phyloP scores from a whole-genome alignment of 441 rosid species.

The Mallotus japonicus region DNA sequence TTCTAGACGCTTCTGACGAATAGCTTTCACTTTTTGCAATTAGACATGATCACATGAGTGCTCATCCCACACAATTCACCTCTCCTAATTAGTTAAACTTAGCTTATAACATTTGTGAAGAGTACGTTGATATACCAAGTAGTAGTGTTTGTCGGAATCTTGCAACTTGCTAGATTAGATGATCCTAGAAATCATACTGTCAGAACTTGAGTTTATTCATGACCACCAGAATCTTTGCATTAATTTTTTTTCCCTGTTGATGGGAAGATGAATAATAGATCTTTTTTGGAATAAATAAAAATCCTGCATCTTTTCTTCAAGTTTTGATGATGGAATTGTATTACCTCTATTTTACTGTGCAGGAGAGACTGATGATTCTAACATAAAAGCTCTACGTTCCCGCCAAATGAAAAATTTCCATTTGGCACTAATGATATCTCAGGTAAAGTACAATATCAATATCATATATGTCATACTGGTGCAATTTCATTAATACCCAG shows the following conservation, averaged over 20 bases:
- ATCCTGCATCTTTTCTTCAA: not conserved
- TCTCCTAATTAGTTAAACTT: not conserved
- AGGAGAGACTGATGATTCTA: slow-evolving; percentile 42
- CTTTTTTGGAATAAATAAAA: not conserved
- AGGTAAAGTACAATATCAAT: slow-evolving; percentile 42
- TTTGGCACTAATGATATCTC: slow-evolving; percentile 83
- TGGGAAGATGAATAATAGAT: not conserved
- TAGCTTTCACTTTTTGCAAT: not conserved
- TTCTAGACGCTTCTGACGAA: not conserved
- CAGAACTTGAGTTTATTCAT: not conserved
- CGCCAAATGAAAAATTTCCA: slow-evolving; percentile 95
- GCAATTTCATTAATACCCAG: not conserved
- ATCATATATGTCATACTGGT: not conserved
- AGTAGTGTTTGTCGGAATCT: not conserved
- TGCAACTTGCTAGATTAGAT: not conserved
- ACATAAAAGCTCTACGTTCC: slow-evolving; percentile 64
- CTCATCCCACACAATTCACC: not conserved
- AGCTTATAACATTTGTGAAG: not conserved
- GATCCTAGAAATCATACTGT: not conserved
- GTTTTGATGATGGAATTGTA: not conserved
- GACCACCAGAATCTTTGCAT: not conserved
- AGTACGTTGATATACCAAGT: not conserved
- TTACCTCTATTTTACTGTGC: slow-evolving; percentile 10
- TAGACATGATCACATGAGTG: not conserved
- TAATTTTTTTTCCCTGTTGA: not conserved